Conservation (phyloP, 2,329 filamentous ascomycete genomes). For the Pseudogymnoascus destructans region DNA sequence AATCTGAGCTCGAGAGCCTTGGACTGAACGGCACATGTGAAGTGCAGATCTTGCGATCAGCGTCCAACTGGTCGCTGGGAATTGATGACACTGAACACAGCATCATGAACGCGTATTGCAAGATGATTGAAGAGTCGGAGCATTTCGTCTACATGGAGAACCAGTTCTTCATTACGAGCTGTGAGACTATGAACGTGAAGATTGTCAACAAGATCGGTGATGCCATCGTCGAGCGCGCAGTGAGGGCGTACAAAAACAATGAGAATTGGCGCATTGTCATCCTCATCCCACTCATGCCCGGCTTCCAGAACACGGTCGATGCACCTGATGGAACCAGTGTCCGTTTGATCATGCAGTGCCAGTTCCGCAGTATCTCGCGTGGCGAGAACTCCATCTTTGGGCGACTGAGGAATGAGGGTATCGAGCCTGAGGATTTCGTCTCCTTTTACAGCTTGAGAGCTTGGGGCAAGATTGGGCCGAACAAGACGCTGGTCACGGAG, state of each 20-base stretch:
- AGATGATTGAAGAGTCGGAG: constrained; percentile 87
- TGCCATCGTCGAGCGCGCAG: constrained; percentile 82
- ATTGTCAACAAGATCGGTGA: constrained; percentile 92
- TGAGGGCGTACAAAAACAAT: constrained; percentile 66
- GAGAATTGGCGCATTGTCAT: constrained; percentile 87
- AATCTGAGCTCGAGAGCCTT: constrained; percentile 72
- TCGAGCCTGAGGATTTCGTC: constrained; percentile 91
- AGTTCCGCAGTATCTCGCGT: constrained; percentile 90
- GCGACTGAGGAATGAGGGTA: constrained; percentile 61
- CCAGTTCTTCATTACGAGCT: constrained; percentile 94
- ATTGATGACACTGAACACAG: constrained; percentile 81
- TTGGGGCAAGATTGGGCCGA: constrained; percentile 81
- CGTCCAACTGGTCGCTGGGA: constrained; percentile 81
- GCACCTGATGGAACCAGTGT: constrained; percentile 90
- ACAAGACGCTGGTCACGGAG: constrained; percentile 77
- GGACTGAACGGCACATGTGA: constrained; percentile 91
- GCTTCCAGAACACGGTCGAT: constrained; percentile 93
- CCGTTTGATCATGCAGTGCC: constrained; percentile 89
- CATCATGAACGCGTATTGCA: constrained; percentile 90
- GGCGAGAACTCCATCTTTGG: constrained; percentile 89
- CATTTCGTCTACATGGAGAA: constrained; percentile 99
- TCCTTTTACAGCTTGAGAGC: constrained; percentile 85
- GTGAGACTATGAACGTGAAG: constrained; percentile 71
- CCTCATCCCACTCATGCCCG: constrained; percentile 91
- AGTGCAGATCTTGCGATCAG: constrained; percentile 87